Evolutionary conservation across 2,329 filamentous ascomycete species (phyloP), one percentile per base, ranked within the genome.

Genomic region (Cladosporium sp.): DNA sequence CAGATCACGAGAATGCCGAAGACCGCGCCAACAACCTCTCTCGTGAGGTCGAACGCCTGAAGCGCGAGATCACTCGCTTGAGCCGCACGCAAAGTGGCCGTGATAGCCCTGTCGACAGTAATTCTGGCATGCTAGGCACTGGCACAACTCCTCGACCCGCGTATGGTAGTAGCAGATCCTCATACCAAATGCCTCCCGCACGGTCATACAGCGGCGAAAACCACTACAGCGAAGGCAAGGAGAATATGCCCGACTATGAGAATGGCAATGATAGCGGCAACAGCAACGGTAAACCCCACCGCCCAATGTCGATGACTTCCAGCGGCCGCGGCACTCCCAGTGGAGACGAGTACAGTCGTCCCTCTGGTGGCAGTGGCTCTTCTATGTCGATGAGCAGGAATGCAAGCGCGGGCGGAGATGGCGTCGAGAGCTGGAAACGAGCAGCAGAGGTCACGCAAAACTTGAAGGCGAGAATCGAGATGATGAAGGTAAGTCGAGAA

Each of bases 371-470:
- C 39, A 22, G 25, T 15, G 3, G 19, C 17, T 30, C 22, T 1
- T 55, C 52, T 19, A 34, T 34, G 30, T 47, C 43, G n/a, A 55
- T 55, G 52, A 55, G 52, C 30, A 55, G 52, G 17, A 55, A 55
- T 25, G 25, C 52, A n/a, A 55, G 52, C 30, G 39, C 28, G 19
- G 52, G 52, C 15, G 42, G 66, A 15, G 83, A 86, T 49, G 86
- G 86, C 0, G 86, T 87, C 17, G 94, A 99, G 77, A 97, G 92
- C 72, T 99, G 94, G 94, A 95, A 92, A 78, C 83, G 94, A 66
- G 94, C 94, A 17, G 94, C 94, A 2, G 94, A 99, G 78, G 94
- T 99, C 59, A 99, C 94, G 57, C 97, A 92, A 75, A 94, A 97
- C 73, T 75, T 99, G 69, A 99, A 97, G 79, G 92, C 93, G 55